Base-by-base conservation (phyloP, 306 rosid species). In the Prunus persica region DNA sequence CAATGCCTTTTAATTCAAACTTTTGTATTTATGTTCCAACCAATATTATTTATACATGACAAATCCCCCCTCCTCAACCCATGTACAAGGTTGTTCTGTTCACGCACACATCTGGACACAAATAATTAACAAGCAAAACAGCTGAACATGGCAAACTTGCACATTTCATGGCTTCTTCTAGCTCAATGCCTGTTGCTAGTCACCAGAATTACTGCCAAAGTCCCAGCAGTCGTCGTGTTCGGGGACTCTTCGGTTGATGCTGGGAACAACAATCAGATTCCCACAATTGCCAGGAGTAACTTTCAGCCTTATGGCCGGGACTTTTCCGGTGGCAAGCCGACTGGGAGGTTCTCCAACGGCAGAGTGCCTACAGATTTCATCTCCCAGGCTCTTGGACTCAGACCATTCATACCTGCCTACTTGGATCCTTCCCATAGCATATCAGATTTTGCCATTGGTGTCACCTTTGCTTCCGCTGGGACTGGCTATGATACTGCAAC, bases 231-330 rank as follows among this genome's bases (percentile, higher is more conserved):
- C 5, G 84, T 94, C 11, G 96, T 94, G 43, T 94, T 94, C 13
- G 98, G 98, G 0, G 98, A 94, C 88, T 94, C 98, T 2, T 85
- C 98, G 0, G 98, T 92, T 0, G 98, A 94, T 7, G 97, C 98
- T 0, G 98, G 98, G 20, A 94, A 94, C 84, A 94, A 94, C 88
- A 92, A 94, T 91, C 87, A 15, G 69, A 94, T 94, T 3, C 96
- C 89, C 0, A 94, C 98, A 2, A 45, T 94, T 55, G 96, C 96
- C 1, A 54, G 97, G 86, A 94, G 98, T 79, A 94, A 94, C 49
- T 94, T 94, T 65, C 46, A 56, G 80, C 98, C 98, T 0, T 94
- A 94, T n/a, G 98, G 98, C 0, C 93, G 98, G 24, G 98, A 94
- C 74, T 94, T 94, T 65, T 3, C 5, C 0, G 97, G 98, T 0